A percentile compares a stretch with the other conserved stretches of the same genome.
These are phyloP conservation scores for Phaeotremella skinneri DNA, from an alignment of 768 basidiomycete genomes.

Conservation along the genomic window DNA sequence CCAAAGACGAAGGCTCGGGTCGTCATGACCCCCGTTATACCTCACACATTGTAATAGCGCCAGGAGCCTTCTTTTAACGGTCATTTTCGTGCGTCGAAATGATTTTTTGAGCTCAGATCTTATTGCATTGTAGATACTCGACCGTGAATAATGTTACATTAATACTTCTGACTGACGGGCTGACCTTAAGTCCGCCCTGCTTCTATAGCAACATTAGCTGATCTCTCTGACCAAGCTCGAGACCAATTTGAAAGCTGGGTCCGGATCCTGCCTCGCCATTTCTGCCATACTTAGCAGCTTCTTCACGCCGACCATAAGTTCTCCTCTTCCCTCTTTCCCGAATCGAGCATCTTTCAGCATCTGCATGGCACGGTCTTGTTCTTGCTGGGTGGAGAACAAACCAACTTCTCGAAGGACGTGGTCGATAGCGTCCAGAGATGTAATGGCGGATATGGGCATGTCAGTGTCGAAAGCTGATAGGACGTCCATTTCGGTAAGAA, in stretches of 20 bases:
- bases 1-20: too few relatives aligned
- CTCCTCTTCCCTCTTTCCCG: slow-evolving; percentile 55
- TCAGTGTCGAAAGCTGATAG: slow-evolving; percentile 86
- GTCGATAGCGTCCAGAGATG: slow-evolving; percentile 68
- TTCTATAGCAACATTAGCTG: slow-evolving; percentile 19
- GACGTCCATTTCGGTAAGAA: slow-evolving; percentile 83
- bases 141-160: neutral
- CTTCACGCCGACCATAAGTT: slow-evolving; percentile 84
- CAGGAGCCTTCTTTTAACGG: too few relatives aligned
- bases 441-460: slow-evolving; percentile 77
- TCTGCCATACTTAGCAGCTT: slow-evolving; percentile 85
- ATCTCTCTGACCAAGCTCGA: slow-evolving; percentile 47
- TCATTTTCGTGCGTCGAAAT: too few relatives aligned
- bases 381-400: slow-evolving; percentile 62
- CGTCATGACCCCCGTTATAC: too few relatives aligned
- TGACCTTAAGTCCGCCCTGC: too few relatives aligned
- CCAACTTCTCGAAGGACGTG: slow-evolving; percentile 73
- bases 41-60: too few relatives aligned
- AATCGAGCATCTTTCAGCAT: slow-evolving; percentile 76
- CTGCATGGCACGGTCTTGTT: slow-evolving; percentile 59
- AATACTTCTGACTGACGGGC: too few relatives aligned
- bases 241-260: slow-evolving; percentile 61
- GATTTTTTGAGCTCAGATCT: too few relatives aligned
- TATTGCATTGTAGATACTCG: neutral
- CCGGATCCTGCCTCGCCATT: slow-evolving; percentile 95